Evolutionary conservation across 2,329 filamentous ascomycete genomes (phyloP).

Genomic region (Aschersonia sp.): DNA sequence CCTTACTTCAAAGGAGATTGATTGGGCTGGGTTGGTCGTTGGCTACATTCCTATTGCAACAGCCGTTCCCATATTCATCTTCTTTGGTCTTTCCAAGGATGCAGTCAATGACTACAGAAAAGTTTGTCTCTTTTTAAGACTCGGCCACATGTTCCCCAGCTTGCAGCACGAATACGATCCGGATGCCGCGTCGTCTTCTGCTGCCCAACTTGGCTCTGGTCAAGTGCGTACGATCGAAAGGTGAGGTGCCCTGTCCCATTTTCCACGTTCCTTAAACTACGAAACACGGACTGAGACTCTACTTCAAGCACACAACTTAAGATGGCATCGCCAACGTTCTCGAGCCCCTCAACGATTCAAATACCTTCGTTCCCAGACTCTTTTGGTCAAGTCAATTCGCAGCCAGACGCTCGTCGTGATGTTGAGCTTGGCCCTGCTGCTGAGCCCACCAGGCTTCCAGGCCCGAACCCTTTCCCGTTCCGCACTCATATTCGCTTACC

Average conservation of each 20-base stretch:
- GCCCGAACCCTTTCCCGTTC: conserved; percentile 19
- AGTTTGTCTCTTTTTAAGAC: conserved; percentile 21
- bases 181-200: conserved; percentile 10
- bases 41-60: conserved; percentile 34
- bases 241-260: conserved; percentile 5
- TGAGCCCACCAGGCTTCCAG: background rate
- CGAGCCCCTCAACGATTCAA: conserved; percentile 6
- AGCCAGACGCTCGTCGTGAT: background rate
- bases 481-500: conserved; percentile 15
- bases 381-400: conserved; percentile 7
- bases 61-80: conserved; percentile 31
- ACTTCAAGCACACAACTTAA: conserved; percentile 1
- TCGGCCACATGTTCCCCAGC: conserved; percentile 27
- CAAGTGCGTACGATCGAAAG: conserved; percentile 7
- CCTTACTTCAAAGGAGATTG: conserved; percentile 23
- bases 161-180: conserved; percentile 25
- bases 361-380: conserved; percentile 6
- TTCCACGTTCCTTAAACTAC: background rate
- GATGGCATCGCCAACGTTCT: conserved; percentile 5
- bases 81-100: conserved; percentile 42
- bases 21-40: conserved; percentile 26
- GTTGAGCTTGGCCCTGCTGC: background rate
- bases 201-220: conserved; percentile 9
- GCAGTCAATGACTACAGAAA: conserved; percentile 33
- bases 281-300: background rate